Base-by-base conservation (phyloP, 75 land plant species). In the Picea glauca region DNA sequence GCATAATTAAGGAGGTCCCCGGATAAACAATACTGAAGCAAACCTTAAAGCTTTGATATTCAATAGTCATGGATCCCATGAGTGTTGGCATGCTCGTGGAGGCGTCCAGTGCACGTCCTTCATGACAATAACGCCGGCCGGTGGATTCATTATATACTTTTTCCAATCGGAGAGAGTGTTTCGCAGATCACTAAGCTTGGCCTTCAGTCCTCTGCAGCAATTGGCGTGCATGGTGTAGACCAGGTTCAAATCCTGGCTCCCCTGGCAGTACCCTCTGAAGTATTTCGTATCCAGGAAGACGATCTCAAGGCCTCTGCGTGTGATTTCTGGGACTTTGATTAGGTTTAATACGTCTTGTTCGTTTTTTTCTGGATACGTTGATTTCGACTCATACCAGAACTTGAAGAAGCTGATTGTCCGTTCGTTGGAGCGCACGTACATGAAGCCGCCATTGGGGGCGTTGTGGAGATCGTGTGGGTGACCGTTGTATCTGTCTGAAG, bases 281-380 rank as follows among this genome's bases (percentile, higher is more conserved):
- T 80, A 76, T 11, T 67, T 67, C 3, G 94, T 87, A 68, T 84
- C 84, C 9, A 92, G 78, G 60, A 90, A 92, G 9, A 78, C 63
- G 58, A 90, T 57, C 30, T 76, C 66, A 66, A 88, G 46, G 2
- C 88, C 92, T 30, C 86, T 78, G 59, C 73, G 11, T 46, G 79
- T 21, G 35, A 76, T 56, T 11, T 63, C 60, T 17, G 83, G 67
- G 3, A 40, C 13, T 77, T 92, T 88, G 43, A 92, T 85, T 58
- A 60, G 56, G 76, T 88, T 88, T 15, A 92, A 79, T 13, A 90
- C 89, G 60, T 84, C 86, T 68, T 92, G 93, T 62, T 92, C 94
- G 75, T 88, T 82, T 21, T 64, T 20, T 13, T 77, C 70, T 0
- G 93, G 89, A 75, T 73, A 74, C 15, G n/a, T 32, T 8, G 7